Conservation (phyloP, 2,329 filamentous ascomycete species). For the Macroventuria anomochaeta region DNA sequence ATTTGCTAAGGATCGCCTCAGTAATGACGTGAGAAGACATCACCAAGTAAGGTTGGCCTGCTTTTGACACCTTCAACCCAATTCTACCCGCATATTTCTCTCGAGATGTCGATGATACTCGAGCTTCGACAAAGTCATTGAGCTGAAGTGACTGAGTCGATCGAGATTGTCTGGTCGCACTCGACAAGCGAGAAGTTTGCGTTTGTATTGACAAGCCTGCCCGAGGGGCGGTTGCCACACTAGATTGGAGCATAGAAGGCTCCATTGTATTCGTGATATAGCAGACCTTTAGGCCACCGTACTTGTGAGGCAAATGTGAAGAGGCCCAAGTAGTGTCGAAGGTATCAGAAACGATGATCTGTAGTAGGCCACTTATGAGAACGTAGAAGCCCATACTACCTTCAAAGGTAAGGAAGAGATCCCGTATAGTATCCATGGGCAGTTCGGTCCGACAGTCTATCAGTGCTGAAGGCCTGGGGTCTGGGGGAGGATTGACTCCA, state of each 20-base stretch:
- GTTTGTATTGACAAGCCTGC: no score
- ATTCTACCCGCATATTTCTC: constrained; percentile 26
- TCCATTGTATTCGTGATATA: background rate
- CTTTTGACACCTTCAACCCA: constrained; percentile 21
- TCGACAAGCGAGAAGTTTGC: no score
- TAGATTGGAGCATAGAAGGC: background rate
- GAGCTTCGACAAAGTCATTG: constrained; percentile 31
- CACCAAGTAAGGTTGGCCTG: constrained; percentile 18
- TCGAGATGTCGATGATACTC: constrained; percentile 15
- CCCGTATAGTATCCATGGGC: background rate
- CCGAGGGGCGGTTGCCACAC: no score
- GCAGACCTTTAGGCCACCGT: background rate
- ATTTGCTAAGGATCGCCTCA: constrained; percentile 27
- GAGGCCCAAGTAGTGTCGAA: background rate
- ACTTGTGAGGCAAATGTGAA: background rate
- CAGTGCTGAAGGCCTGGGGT: background rate
- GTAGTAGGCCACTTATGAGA: background rate
- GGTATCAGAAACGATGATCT: background rate
- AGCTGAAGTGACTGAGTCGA: no score
- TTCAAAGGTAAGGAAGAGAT: background rate
- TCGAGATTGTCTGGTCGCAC: background rate
- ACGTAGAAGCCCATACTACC: background rate
- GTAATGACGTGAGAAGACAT: constrained; percentile 34
- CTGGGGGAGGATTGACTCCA: background rate
- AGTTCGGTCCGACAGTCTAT: background rate